Evolutionary conservation across 2,329 filamentous ascomycete species (phyloP).

Genomic region (Cryphonectria parasitica): DNA sequence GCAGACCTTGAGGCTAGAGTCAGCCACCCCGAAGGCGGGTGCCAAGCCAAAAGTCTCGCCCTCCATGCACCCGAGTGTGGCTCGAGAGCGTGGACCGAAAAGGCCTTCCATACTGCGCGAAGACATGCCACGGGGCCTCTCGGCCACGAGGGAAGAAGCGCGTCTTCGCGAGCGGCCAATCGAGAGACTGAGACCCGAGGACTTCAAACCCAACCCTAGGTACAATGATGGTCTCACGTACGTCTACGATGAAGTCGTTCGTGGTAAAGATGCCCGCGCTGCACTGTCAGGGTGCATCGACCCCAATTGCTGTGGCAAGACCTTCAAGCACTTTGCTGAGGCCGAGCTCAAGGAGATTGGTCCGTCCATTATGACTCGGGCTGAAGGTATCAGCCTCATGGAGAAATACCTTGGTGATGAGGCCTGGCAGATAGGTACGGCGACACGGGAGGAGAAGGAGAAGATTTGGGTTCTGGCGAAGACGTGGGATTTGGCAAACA

Average conservation of each 20-base stretch:
- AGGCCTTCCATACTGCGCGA: conserved; percentile 27
- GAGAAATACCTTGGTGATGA: conserved; percentile 62
- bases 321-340: conserved; percentile 69
- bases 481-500: conserved; percentile 72
- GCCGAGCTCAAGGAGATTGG: conserved; percentile 48
- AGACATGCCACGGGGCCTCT: conserved; percentile 26
- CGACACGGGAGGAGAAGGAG: conserved; percentile 64
- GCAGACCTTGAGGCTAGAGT: neutral
- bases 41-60: neutral
- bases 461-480: conserved; percentile 76
- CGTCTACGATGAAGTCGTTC: conserved; percentile 76
- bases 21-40: neutral
- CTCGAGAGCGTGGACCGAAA: conserved; percentile 17
- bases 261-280: conserved; percentile 69
- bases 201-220: conserved; percentile 82
- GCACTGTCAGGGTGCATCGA: conserved; percentile 76
- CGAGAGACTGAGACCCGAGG: conserved; percentile 62
- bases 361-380: conserved; percentile 38
- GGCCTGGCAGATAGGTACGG: conserved; percentile 60
- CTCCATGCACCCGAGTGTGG: neutral
- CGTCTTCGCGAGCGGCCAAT: conserved; percentile 61
- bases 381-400: conserved; percentile 54
- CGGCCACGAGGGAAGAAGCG: conserved; percentile 10
- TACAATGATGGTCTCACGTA: conserved; percentile 72
- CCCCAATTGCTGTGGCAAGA: conserved; percentile 74